Base-by-base conservation (phyloP, 2,329 filamentous ascomycete genomes). In the Diaporthe caulivora region DNA sequence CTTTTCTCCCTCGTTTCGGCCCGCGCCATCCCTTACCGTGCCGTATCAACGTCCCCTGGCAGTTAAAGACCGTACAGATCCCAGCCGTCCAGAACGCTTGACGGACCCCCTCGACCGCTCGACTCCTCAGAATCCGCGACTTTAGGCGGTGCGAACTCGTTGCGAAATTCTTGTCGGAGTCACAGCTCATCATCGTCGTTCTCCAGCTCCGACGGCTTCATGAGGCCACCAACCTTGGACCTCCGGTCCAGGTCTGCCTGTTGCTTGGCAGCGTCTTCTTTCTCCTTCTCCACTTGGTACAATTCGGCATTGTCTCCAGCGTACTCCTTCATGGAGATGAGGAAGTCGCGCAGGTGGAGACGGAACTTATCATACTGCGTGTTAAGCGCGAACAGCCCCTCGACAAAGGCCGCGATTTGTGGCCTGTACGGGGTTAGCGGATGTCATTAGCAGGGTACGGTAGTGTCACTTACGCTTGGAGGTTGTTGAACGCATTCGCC, bases 321-420 rank as follows among this genome's bases (percentile, higher is more conserved):
- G 76, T 98, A 99, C 84, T 99, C 97, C 85, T 98, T 98, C 78
- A 99, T 88, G 29, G 95, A 97, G 79, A 99, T 97, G 78, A 99
- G 86, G 90, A 99, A 99, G 84, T 99, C 97, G 77, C 97, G 95
- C 69, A 99, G 87, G 80, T 97, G 95, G 71, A 98, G 91, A 82
- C 98, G 97, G 92, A 99, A 99, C 82, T 95, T 95, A 81, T 94
- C 94, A 77, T 97, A 92, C 80, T 97, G 94, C 72, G 93, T 94
- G 82, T 98, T 98, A 77, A 94, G 90, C 9, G 92, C 90, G 83
- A 99, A 98, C 15, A 99, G 86, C 15, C 94, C 94, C 78, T 97
- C 92, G 68, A 98, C 95, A 83, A 99, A 99, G 71, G 90, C 90
- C 77, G 93, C 91, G 78, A 98, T 97, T 90, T 99, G 97, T 29